Percentiles rank a stretch among this genome's conserved stretches.
These are phyloP conservation scores for Cercospora canescens DNA, from an alignment of 2,329 filamentous ascomycete genomes.

Conservation along the genomic window DNA sequence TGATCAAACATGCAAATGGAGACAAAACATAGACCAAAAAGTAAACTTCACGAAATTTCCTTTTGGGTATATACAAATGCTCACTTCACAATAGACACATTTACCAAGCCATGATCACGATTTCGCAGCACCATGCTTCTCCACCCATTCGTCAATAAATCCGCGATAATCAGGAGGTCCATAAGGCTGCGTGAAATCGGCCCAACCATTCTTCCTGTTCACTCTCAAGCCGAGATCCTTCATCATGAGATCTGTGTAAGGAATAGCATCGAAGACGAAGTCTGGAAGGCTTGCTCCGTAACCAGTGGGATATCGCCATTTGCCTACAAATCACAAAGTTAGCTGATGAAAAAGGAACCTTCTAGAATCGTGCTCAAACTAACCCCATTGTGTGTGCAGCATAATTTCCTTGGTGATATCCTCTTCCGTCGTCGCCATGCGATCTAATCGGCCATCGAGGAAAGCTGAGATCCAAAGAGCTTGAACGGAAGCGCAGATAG, in stretches of 20 bases:
- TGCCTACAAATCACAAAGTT: slow-evolving; percentile 25
- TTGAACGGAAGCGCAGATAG: slow-evolving; percentile 42
- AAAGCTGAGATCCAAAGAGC: slow-evolving; percentile 59
- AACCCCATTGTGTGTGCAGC: slow-evolving; percentile 66
- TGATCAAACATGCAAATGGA: too few relatives aligned
- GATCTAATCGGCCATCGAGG: slow-evolving; percentile 54
- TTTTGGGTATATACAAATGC: too few relatives aligned
- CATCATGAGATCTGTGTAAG: slow-evolving; percentile 70
- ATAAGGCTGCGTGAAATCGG: slow-evolving; percentile 59
- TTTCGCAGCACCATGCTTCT: slow-evolving; percentile 11
- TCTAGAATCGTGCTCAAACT: too few relatives aligned
- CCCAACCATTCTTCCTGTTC: slow-evolving; percentile 54
- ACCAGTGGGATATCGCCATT: slow-evolving; percentile 67
- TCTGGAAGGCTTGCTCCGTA: slow-evolving; percentile 65
- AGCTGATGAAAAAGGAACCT: too few relatives aligned
- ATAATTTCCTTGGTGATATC: slow-evolving; percentile 50
- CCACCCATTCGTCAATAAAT: slow-evolving; percentile 55
- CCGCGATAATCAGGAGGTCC: slow-evolving; percentile 59
- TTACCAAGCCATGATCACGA: slow-evolving; percentile 11
- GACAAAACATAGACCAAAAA: too few relatives aligned
- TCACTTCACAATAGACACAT: too few relatives aligned
- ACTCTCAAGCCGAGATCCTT: slow-evolving; percentile 63
- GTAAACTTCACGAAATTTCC: too few relatives aligned
- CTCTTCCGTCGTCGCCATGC: slow-evolving; percentile 32
- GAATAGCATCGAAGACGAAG: slow-evolving; percentile 74